Percentiles rank a stretch among this genome's conserved stretches.
phyloP scores from a whole-genome alignment of 2,329 filamentous ascomycete species.

The Aspergillus sergii region DNA sequence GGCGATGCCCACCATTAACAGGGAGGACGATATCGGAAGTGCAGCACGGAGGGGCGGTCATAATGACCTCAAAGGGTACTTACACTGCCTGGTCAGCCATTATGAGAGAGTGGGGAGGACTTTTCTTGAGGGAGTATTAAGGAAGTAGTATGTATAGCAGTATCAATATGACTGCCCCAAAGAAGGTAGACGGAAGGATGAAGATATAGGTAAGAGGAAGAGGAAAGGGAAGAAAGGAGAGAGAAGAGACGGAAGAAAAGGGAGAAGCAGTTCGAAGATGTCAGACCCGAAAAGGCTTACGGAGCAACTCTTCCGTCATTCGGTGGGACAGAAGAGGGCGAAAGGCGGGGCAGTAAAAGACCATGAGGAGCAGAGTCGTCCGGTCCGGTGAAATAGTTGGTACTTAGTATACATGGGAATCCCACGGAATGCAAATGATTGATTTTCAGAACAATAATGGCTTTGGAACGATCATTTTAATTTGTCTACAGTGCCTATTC shows the following conservation, averaged over 20 bases:
- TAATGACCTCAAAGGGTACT: constrained; percentile 30
- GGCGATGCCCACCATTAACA: background rate
- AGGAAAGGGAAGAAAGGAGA: constrained; percentile 23
- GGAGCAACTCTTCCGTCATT: constrained; percentile 42
- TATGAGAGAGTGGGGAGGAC: constrained; percentile 28
- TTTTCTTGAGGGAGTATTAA: constrained; percentile 8
- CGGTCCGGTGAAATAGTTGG: constrained; percentile 26
- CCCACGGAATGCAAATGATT: constrained; percentile 1
- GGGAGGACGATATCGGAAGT: background rate
- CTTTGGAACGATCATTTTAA: background rate
- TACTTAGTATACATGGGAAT: constrained; percentile 5
- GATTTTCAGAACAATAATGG: background rate
- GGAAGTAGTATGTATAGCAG: constrained; percentile 18
- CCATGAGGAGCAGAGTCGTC: constrained; percentile 39
- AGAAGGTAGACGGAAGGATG: constrained; percentile 11
- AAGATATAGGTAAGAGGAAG: constrained; percentile 15
- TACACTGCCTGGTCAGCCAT: constrained; percentile 51
- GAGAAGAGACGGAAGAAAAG: constrained; percentile 27
- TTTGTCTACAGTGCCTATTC: background rate
- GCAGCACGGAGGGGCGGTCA: background rate
- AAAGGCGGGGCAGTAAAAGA: constrained; percentile 24
- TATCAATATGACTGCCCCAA: constrained; percentile 14
- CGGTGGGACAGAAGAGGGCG: constrained; percentile 26
- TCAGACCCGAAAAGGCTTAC: constrained; percentile 28
- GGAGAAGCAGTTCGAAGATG: constrained; percentile 26